A percentile compares a stretch with the other conserved stretches of the same genome.
Conservation (phyloP, 257 asterid species). For the Penstemon barbatus region DNA sequence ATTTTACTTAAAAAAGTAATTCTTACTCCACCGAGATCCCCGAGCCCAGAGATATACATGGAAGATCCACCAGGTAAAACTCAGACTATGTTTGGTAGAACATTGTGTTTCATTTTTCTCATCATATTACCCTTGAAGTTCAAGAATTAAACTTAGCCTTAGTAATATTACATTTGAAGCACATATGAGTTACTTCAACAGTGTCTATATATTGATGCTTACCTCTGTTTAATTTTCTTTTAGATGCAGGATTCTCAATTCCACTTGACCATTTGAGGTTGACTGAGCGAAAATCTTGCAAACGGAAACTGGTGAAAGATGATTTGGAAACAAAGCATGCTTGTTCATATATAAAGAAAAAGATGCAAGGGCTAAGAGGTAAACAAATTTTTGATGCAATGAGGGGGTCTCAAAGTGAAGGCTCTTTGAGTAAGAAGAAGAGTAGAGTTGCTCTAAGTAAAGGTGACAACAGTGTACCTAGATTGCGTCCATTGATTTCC, state of each 20-base stretch:
- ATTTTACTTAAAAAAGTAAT: constrained; percentile 32
- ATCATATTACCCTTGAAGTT: no score
- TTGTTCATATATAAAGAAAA: constrained; percentile 41
- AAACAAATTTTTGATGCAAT: constrained; percentile 64
- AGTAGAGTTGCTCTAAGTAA: constrained; percentile 37
- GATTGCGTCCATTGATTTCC: constrained; percentile 27
- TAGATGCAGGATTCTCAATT: constrained; percentile 44
- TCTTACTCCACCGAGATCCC: constrained; percentile 44
- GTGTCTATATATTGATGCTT: not conserved
- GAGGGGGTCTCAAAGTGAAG: constrained; percentile 39
- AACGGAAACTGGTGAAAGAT: constrained; percentile 61
- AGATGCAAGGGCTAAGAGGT: constrained; percentile 51
- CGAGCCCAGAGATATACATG: constrained; percentile 79
- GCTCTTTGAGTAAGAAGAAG: constrained; percentile 51
- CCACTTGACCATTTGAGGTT: constrained; percentile 38
- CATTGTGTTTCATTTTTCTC: not conserved
- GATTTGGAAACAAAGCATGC: constrained; percentile 62
- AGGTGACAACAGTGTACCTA: constrained; percentile 27
- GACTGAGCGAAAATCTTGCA: constrained; percentile 47
- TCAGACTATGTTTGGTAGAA: no score
- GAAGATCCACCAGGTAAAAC: constrained; percentile 68
- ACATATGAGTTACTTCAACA: not conserved
- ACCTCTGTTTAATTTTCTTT: constrained; percentile 18
- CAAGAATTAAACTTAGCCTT: no score
- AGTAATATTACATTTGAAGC: not conserved